phyloP scores from a whole-genome alignment of 75 land plant species.

The Cupressus sempervirens region DNA sequence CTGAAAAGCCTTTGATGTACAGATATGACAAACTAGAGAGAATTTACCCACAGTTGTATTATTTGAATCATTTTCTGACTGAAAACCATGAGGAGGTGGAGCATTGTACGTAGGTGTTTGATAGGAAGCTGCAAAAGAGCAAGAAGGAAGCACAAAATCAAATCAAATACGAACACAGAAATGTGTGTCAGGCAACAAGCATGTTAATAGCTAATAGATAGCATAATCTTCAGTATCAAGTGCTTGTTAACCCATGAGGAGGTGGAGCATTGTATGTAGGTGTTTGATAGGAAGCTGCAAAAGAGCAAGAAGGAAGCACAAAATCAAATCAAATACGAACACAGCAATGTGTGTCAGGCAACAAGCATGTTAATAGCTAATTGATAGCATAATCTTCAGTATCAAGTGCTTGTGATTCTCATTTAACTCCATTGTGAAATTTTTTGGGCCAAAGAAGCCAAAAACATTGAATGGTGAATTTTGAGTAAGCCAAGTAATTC shows the following conservation, averaged over 20 bases:
- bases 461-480: no score
- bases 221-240: not conserved
- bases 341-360: not conserved
- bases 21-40: not conserved
- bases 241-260: slow-evolving; percentile 30
- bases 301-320: not conserved
- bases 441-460: no score
- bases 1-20: not conserved
- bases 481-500: no score
- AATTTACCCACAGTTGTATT: slow-evolving; percentile 75
- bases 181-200: not conserved
- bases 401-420: not conserved
- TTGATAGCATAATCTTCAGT: not conserved
- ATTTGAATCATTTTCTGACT: slow-evolving; percentile 59
- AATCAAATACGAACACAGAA: not conserved
- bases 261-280: slow-evolving; percentile 40
- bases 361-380: not conserved
- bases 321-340: not conserved
- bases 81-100: slow-evolving; percentile 47
- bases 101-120: slow-evolving; percentile 38
- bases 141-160: not conserved
- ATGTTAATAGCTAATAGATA: not conserved
- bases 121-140: slow-evolving; percentile 42
- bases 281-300: slow-evolving; percentile 49
- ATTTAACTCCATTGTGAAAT: not conserved